phyloP scores from a whole-genome alignment of 352 stramenopile genomes.

The Phytophthora ramorum region DNA sequence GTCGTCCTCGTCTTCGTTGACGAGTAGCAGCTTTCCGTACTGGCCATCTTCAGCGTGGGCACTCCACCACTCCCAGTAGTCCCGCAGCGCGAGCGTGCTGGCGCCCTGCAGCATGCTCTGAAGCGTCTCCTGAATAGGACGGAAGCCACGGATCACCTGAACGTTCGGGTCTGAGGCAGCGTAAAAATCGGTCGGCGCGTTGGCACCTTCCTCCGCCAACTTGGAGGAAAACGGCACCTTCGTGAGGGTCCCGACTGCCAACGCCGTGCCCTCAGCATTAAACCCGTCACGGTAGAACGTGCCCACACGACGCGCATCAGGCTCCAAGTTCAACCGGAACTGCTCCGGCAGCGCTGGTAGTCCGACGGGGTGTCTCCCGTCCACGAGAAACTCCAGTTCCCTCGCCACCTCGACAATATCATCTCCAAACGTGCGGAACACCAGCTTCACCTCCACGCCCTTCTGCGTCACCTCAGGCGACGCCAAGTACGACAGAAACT shows the following conservation, averaged over 20 bases:
- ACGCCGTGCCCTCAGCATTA: slow-evolving; percentile 52
- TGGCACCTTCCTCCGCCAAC: slow-evolving; percentile 34
- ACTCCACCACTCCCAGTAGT: slow-evolving; percentile 91
- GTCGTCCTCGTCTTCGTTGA: slow-evolving; percentile 38
- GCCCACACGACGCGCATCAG: slow-evolving; percentile 40
- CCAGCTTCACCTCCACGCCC: slow-evolving; percentile 58
- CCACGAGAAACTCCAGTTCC: slow-evolving; percentile 73
- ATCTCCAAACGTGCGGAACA: slow-evolving; percentile 86
- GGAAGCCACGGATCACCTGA: slow-evolving; percentile 67
- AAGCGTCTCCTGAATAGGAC: slow-evolving; percentile 51
- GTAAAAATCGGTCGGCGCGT: slow-evolving; percentile 53
- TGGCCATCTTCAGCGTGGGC: slow-evolving; percentile 75
- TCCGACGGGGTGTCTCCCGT: slow-evolving; percentile 67
- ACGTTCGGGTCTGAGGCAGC: slow-evolving; percentile 26
- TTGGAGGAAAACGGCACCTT: slow-evolving; percentile 67
- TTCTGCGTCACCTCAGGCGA: slow-evolving; percentile 26
- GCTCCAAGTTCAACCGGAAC: slow-evolving; percentile 57
- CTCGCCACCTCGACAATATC: slow-evolving; percentile 79
- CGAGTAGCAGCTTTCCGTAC: slow-evolving; percentile 80
- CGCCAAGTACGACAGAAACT: slow-evolving; percentile 67
- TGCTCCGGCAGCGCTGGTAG: slow-evolving; percentile 44
- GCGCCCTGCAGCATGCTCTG: slow-evolving; percentile 39
- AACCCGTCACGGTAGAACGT: slow-evolving; percentile 86
- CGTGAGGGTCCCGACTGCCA: slow-evolving; percentile 65
- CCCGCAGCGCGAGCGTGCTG: slow-evolving; percentile 67